Evolutionary conservation across 1,284 basidiomycete genomes (phyloP).

Genomic region (Pyrrhoderma lamaoense): DNA sequence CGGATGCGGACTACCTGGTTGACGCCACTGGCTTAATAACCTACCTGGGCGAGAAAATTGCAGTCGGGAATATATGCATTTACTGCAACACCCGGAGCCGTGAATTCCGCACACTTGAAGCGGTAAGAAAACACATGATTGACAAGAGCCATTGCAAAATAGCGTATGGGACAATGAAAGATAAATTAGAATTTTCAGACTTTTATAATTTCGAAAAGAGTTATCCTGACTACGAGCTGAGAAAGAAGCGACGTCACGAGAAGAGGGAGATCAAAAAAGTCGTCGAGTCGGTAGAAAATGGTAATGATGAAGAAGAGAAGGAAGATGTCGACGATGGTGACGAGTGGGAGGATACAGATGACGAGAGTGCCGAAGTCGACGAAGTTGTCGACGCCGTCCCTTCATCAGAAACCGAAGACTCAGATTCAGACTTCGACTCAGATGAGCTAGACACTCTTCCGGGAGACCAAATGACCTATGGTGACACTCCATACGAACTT

Average conservation of each 20-base stretch:
- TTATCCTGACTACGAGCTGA: constrained; percentile 53
- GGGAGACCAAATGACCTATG: constrained; percentile 51
- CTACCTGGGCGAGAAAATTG: constrained; percentile 92
- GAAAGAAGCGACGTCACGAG: constrained; percentile 25
- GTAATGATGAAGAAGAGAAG: constrained; percentile 27
- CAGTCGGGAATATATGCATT: constrained; percentile 88
- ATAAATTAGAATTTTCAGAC: constrained; percentile 85
- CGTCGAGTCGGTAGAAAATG: constrained; percentile 27
- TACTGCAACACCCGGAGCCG: constrained; percentile 78
- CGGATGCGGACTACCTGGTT: constrained; percentile 86
- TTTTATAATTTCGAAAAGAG: constrained; percentile 88
- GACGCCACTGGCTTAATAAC: constrained; percentile 77
- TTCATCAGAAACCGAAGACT: constrained; percentile 30
- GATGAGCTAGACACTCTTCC: constrained; percentile 30
- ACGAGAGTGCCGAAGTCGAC: constrained; percentile 43
- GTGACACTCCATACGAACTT: constrained; percentile 81
- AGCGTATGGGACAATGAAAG: constrained; percentile 77
- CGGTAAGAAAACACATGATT: constrained; percentile 88
- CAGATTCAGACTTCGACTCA: constrained; percentile 30
- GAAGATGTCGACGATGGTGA: constrained; percentile 28
- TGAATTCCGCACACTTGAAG: constrained; percentile 75
- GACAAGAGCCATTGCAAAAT: constrained; percentile 97
- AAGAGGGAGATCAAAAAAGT: constrained; percentile 20
- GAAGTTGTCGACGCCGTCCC: constrained; percentile 38
- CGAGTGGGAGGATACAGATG: constrained; percentile 57